phyloP scores from a whole-genome alignment of 805 yeast species.

The Spathaspora sp. region DNA sequence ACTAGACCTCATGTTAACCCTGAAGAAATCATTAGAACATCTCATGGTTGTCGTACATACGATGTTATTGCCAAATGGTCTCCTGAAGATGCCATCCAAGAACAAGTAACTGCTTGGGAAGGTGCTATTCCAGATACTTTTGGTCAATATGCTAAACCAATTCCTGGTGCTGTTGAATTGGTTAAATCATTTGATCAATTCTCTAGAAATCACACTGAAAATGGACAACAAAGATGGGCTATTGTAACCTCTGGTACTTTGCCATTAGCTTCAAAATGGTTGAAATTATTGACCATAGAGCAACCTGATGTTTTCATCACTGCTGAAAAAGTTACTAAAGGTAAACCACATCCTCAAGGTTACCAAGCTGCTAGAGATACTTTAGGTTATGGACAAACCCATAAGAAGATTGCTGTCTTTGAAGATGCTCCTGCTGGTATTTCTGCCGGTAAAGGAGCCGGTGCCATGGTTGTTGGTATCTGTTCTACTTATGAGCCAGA shows the following conservation, averaged over 20 bases:
- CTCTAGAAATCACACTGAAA: constrained; percentile 42
- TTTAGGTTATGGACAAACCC: constrained; percentile 35
- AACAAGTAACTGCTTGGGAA: constrained; percentile 64
- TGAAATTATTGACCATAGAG: constrained; percentile 53
- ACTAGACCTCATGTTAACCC: constrained; percentile 67
- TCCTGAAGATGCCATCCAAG: constrained; percentile 67
- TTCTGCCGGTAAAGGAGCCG: constrained; percentile 78
- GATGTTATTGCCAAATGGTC: constrained; percentile 74
- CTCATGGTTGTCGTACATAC: constrained; percentile 82
- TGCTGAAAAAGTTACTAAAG: constrained; percentile 73
- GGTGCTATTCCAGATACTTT: constrained; percentile 66
- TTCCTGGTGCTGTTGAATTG: constrained; percentile 70
- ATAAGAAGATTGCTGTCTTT: constrained; percentile 56
- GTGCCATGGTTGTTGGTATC: constrained; percentile 79
- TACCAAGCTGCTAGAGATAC: constrained; percentile 57
- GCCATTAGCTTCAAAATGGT: constrained; percentile 77
- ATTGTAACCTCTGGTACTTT: constrained; percentile 83
- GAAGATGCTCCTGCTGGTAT: constrained; percentile 92
- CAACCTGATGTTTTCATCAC: constrained; percentile 77
- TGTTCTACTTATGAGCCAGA: constrained; percentile 75
- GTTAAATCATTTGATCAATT: constrained; percentile 49
- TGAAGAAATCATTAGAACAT: constrained; percentile 64
- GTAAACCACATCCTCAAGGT: constrained; percentile 88
- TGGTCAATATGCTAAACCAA: constrained; percentile 70
- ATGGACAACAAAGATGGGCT: constrained; percentile 64